phyloP scores from a whole-genome alignment of 345 rosid species.

The Citropsis articulata region DNA sequence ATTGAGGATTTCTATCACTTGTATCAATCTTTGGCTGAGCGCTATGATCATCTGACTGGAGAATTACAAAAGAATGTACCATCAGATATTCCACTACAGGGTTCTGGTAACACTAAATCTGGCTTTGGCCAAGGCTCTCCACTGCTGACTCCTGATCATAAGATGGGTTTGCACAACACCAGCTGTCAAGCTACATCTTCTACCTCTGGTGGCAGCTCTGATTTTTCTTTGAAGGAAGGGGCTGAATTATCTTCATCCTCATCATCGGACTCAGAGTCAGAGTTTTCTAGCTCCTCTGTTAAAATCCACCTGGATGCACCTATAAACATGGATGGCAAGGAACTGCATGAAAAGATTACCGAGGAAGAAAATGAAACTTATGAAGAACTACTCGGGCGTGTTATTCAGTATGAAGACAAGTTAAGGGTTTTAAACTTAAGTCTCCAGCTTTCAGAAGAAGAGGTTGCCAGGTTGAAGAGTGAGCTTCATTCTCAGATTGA shows the following conservation, averaged over 20 bases:
- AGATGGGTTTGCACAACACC: slow-evolving; percentile 26
- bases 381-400: slow-evolving; percentile 35
- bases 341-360: slow-evolving; percentile 24
- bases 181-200: slow-evolving; percentile 43
- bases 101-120: slow-evolving; percentile 29
- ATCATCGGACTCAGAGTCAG: slow-evolving; percentile 72
- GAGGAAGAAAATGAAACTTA: slow-evolving; percentile 32
- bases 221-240: slow-evolving; percentile 52
- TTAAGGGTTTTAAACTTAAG: slow-evolving; percentile 40
- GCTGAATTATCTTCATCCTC: slow-evolving; percentile 50
- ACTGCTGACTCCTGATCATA: slow-evolving; percentile 38
- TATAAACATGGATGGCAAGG: slow-evolving; percentile 26
- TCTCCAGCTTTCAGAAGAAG: slow-evolving; percentile 56
- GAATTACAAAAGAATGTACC: slow-evolving; percentile 31
- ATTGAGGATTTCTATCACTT: slow-evolving; percentile 41
- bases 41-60: slow-evolving; percentile 40
- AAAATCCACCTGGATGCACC: slow-evolving; percentile 37
- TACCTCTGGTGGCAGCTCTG: slow-evolving; percentile 52
- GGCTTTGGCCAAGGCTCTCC: slow-evolving; percentile 35
- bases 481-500: slow-evolving; percentile 48
- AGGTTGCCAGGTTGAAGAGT: slow-evolving; percentile 40
- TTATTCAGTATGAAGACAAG: slow-evolving; percentile 42
- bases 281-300: slow-evolving; percentile 53
- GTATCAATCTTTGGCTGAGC: slow-evolving; percentile 47
- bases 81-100: slow-evolving; percentile 31